A percentile compares a stretch with the other conserved stretches of the same genome.
These are phyloP conservation scores for Lenwebbia sp. DNA, from an alignment of 345 rosid species.

Conservation along the genomic window DNA sequence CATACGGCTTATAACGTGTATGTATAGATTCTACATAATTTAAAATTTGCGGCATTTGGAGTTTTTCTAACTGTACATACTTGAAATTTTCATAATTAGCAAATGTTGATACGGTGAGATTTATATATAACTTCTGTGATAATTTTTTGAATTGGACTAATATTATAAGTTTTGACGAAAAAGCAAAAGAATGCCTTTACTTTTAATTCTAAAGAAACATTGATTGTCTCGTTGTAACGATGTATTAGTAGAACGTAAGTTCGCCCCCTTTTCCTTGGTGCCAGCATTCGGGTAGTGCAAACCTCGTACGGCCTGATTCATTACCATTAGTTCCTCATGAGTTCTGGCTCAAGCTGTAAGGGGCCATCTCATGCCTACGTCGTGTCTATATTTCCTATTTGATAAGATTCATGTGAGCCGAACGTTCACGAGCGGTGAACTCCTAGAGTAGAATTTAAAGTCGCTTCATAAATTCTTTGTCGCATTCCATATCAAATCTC, in stretches of 20 bases:
- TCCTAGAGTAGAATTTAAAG: neutral
- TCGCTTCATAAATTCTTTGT: neutral
- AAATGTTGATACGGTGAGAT: neutral
- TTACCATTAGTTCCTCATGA: neutral
- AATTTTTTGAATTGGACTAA: neutral
- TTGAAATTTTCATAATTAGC: neutral
- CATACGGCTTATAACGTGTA: neutral
- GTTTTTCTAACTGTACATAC: too few relatives aligned
- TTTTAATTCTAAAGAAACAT: neutral
- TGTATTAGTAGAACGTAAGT: neutral
- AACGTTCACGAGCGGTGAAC: neutral
- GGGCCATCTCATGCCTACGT: neutral
- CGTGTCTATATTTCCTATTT: neutral
- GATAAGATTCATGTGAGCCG: rapidly evolving
- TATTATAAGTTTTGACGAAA: neutral
- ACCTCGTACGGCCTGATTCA: neutral
- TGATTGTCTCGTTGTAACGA: neutral
- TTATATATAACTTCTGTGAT: neutral
- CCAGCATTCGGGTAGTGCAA: neutral
- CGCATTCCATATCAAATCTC: neutral
- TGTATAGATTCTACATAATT: neutral
- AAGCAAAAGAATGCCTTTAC: neutral
- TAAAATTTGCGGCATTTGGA: neutral
- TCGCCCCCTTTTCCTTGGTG: neutral
- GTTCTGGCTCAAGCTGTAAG: neutral